Conservation (phyloP, 352 stramenopile genomes). For the Aphanomyces invadans region DNA sequence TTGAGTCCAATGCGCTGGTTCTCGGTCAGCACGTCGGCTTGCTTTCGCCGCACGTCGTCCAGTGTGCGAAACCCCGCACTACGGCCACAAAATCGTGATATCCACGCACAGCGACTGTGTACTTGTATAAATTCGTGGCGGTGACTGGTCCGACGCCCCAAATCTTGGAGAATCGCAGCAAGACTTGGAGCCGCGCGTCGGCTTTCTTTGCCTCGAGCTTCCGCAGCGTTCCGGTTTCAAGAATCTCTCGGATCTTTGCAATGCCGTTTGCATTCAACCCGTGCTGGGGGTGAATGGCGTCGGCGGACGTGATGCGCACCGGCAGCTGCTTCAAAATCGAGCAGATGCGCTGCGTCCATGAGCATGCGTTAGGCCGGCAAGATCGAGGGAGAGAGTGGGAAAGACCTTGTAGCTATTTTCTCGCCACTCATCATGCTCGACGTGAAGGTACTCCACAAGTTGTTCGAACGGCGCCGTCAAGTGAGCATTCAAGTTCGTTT, state of each 20-base stretch:
- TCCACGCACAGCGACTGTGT: not conserved
- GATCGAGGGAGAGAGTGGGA: not conserved
- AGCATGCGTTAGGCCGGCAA: not conserved
- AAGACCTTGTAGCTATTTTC: constrained; percentile 77
- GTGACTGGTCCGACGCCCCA: constrained; percentile 76
- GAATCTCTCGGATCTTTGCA: constrained; percentile 65
- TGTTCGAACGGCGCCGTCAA: constrained; percentile 68
- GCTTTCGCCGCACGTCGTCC: constrained; percentile 38
- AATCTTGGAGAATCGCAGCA: constrained; percentile 60
- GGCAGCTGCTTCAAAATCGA: constrained; percentile 63
- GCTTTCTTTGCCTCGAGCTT: constrained; percentile 77
- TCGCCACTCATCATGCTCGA: constrained; percentile 67
- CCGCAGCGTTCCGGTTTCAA: constrained; percentile 61
- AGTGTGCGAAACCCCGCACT: constrained; percentile 59
- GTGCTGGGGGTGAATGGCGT: constrained; percentile 39
- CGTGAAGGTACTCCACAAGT: constrained; percentile 71
- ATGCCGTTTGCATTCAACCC: constrained; percentile 20
- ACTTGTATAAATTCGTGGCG: constrained; percentile 68
- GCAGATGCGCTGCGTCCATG: constrained; percentile 45
- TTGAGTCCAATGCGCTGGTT: constrained; percentile 77
- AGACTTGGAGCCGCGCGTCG: constrained; percentile 43
- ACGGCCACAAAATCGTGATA: not conserved
- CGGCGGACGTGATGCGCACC: constrained; percentile 45
- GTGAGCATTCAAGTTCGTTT: constrained; percentile 66
- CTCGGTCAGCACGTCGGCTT: constrained; percentile 35